Percentiles rank a stretch among this genome's conserved stretches.
These are phyloP conservation scores for Cavenderia fasciculata DNA, from an alignment of 78 protist species.

Conservation along the genomic window DNA sequence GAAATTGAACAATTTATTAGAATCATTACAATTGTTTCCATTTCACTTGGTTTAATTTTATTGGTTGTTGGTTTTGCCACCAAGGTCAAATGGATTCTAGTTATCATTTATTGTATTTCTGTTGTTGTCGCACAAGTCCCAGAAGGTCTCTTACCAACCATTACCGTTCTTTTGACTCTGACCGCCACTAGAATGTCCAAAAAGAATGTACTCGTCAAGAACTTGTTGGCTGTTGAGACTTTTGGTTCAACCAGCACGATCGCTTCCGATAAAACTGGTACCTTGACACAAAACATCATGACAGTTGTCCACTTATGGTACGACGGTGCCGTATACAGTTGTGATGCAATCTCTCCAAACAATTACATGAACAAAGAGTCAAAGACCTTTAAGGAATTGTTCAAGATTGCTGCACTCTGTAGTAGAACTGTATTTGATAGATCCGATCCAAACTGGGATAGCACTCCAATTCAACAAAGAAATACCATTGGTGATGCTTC, in stretches of 20 bases:
- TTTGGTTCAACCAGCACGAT: constrained; percentile 92
- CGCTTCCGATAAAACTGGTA: constrained; percentile 98
- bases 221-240: constrained; percentile 92
- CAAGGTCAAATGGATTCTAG: constrained; percentile 43
- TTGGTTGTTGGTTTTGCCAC: constrained; percentile 38
- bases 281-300: constrained; percentile 96
- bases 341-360: constrained; percentile 29
- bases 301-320: constrained; percentile 83
- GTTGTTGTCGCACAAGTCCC: constrained; percentile 95
- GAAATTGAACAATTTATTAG: constrained; percentile 92
- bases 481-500: constrained; percentile 92
- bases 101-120: constrained; percentile 84
- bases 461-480: constrained; percentile 67
- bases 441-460: constrained; percentile 2
- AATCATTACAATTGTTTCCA: constrained; percentile 88
- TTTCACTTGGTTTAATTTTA: constrained; percentile 50
- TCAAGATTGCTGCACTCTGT: constrained; percentile 64
- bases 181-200: constrained; percentile 91
- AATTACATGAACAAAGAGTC: constrained; percentile 20
- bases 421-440: constrained; percentile 79
- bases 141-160: constrained; percentile 90
- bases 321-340: constrained; percentile 38
- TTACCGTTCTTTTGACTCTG: constrained; percentile 88
- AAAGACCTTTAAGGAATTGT: constrained; percentile 38
- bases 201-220: constrained; percentile 90